Evolutionary conservation across 768 basidiomycete species (phyloP).

Genomic region (Russula earlei): DNA sequence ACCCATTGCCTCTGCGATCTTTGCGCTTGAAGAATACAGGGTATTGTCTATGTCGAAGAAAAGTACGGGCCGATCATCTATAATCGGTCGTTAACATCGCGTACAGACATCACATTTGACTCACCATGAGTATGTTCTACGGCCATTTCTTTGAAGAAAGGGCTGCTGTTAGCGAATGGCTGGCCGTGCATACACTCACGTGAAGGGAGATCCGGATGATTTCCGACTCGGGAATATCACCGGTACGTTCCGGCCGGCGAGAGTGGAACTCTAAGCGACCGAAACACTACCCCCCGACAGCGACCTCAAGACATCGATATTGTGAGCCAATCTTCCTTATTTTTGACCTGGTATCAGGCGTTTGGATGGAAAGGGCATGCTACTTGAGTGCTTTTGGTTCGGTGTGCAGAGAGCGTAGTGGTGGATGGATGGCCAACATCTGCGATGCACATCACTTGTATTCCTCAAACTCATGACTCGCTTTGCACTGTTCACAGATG

Average conservation of each 20-base stretch:
- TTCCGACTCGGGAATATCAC: not conserved
- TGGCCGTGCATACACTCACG: no score
- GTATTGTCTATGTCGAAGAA: slow-evolving; percentile 90
- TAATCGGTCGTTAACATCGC: not conserved
- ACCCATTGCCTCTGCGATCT: slow-evolving; percentile 73
- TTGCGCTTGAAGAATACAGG: slow-evolving; percentile 66
- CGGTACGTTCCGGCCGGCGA: slow-evolving; percentile 15
- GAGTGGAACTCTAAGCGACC: slow-evolving; percentile 13
- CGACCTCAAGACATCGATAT: slow-evolving; percentile 36
- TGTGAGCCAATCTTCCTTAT: slow-evolving; percentile 30
- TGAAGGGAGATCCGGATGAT: not conserved
- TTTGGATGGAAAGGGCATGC: not conserved
- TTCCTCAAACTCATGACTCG: not conserved
- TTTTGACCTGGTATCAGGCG: not conserved
- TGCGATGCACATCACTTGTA: slow-evolving; percentile 29
- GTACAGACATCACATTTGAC: not conserved
- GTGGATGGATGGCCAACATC: slow-evolving; percentile 27
- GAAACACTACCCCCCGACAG: slow-evolving; percentile 25
- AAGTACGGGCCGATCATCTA: slow-evolving; percentile 52
- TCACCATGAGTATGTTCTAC: slow-evolving; percentile 9
- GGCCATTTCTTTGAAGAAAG: slow-evolving; percentile 5
- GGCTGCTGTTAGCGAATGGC: no score
- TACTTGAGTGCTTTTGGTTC: not conserved
- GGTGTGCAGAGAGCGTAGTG: slow-evolving; percentile 17
- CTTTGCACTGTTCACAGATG: slow-evolving; percentile 41